Base-by-base conservation (phyloP, 495 filamentous ascomycete genomes). In the Hypoxylon subgilvum region DNA sequence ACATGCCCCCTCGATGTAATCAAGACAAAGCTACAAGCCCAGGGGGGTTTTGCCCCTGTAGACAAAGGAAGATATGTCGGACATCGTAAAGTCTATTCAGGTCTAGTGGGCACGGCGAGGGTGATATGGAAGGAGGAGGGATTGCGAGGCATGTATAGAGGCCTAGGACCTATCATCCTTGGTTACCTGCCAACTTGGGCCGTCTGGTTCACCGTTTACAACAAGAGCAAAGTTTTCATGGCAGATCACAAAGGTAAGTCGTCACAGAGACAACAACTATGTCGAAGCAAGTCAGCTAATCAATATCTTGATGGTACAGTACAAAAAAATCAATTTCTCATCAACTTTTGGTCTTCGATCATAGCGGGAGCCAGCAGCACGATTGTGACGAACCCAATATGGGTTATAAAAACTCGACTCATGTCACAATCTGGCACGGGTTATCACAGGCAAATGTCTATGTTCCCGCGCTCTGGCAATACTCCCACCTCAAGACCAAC, bases 1-100 rank as follows among this genome's bases (percentile, higher is more conserved):
- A 97, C 94, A 35, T 99, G 94, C 69, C 94, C 94, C 14, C 84
- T 99, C 47, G 94, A 99, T 79, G 94, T 99, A 44, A 97, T 99
- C 68, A 99, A 99, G 76, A 99, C 94, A 38, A 97, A 96, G 71
- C 74, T 99, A 44, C 94, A 99, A 72, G 95, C 93, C 25, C 95
- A 97, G 70, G 92, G 92, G 51, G 89, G 89, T 87, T 92, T 81
- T 72, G 69, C 65, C 27, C 70, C 71, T 1, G 43, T 68, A 16
- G 62, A 72, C 52, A 71, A 73, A 76, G 70, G 74, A 62, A 52
- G 73, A 66, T 64, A 76, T 76, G 62, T 71, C 66, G 63, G 74
- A 69, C 57, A 77, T 65, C 40, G 74, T 79, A 56, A 79, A 76
- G 71, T 91, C 27, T 99, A 97, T 71, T 81, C 86, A 50, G 94